phyloP scores from a whole-genome alignment of 257 asterid species.

The Petrea volubilis region DNA sequence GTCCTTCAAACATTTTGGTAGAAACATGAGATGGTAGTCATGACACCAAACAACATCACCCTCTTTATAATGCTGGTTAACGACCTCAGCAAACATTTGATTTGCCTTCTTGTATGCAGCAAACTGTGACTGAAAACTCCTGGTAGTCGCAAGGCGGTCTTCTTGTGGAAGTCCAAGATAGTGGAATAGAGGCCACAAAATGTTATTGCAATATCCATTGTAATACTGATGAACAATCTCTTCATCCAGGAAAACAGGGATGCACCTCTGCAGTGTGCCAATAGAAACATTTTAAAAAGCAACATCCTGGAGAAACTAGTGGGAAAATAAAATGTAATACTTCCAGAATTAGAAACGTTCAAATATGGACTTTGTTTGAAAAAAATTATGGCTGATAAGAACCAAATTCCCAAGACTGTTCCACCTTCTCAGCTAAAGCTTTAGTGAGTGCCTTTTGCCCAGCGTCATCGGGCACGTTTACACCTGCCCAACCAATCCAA shows the following conservation, averaged over 20 bases:
- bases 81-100: slow-evolving; percentile 84
- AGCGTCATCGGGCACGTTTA: slow-evolving; percentile 75
- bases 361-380: neutral
- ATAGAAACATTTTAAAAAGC: neutral
- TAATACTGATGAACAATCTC: slow-evolving; percentile 75
- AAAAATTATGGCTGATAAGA: slow-evolving; percentile 1
- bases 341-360: slow-evolving; percentile 1
- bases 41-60: slow-evolving; percentile 89
- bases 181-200: slow-evolving; percentile 81
- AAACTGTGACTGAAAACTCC: slow-evolving; percentile 81
- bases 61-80: slow-evolving; percentile 63
- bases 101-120: slow-evolving; percentile 74
- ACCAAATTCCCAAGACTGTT: slow-evolving; percentile 11
- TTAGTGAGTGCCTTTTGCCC: slow-evolving; percentile 69
- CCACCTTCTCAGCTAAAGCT: slow-evolving; percentile 81
- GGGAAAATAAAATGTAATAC: neutral
- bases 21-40: slow-evolving; percentile 88
- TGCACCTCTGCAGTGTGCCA: slow-evolving; percentile 53
- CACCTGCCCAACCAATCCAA: slow-evolving; percentile 95
- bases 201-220: slow-evolving; percentile 82
- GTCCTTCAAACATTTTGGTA: slow-evolving; percentile 68
- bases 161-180: slow-evolving; percentile 87
- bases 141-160: slow-evolving; percentile 75
- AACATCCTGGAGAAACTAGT: neutral
- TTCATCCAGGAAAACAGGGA: slow-evolving; percentile 79